A percentile compares a stretch with the other conserved stretches of the same genome.
These are phyloP conservation scores for Backusella morwellensis DNA, from an alignment of 192 early-diverging fungal species.

Conservation along the genomic window DNA sequence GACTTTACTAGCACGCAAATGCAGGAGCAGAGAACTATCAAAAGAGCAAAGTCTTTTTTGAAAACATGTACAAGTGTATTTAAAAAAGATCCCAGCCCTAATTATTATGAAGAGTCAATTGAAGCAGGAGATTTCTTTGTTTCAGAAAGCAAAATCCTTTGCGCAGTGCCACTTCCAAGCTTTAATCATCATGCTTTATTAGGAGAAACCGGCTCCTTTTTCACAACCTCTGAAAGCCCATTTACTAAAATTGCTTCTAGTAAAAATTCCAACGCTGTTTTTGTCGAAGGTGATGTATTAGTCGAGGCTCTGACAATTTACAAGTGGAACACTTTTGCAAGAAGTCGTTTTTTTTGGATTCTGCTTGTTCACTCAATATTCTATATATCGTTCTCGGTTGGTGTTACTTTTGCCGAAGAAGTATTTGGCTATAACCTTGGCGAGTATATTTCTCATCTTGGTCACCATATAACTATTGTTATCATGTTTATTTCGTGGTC, in stretches of 20 bases:
- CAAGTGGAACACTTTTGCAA: constrained; percentile 12
- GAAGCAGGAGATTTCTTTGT: background rate
- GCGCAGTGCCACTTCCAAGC: background rate
- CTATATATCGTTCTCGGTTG: background rate
- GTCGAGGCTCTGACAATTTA: background rate
- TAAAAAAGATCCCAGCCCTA: background rate
- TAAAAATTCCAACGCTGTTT: background rate
- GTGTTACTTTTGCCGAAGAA: background rate
- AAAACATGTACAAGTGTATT: background rate
- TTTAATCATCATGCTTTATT: background rate
- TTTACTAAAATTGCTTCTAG: background rate
- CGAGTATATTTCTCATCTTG: background rate
- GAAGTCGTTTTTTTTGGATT: background rate
- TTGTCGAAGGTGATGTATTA: background rate
- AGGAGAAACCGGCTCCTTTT: background rate
- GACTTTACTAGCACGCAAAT: too few relatives aligned
- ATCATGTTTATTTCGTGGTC: background rate
- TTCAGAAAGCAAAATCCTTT: background rate
- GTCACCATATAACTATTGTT: background rate
- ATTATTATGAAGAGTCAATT: background rate
- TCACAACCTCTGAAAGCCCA: background rate
- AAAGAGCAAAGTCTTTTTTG: background rate
- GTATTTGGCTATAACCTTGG: background rate
- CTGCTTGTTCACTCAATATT: background rate
- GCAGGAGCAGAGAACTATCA: too few relatives aligned